Conservation (phyloP, 352 stramenopile genomes). For the Pythium pectinolyticum region DNA sequence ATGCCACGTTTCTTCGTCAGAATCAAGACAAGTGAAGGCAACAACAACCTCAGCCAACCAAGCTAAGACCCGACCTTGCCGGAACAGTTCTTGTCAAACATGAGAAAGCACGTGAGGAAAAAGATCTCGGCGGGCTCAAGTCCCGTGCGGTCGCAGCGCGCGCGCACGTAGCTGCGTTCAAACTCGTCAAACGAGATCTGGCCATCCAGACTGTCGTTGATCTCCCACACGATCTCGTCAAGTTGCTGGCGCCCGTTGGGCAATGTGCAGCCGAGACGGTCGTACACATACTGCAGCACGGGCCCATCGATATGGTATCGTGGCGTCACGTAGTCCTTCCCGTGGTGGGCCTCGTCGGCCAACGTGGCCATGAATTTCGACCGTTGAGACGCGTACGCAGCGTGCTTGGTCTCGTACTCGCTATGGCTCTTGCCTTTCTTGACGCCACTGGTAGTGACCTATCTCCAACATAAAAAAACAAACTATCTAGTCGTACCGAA, state of each 20-base stretch:
- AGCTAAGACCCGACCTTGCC: constrained; percentile 41
- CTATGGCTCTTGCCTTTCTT: constrained; percentile 25
- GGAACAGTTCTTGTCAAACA: constrained; percentile 74
- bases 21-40: neutral
- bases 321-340: constrained; percentile 50
- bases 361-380: constrained; percentile 48
- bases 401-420: constrained; percentile 44
- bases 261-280: constrained; percentile 49
- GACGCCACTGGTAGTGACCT: neutral
- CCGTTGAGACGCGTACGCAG: constrained; percentile 40
- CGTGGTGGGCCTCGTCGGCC: constrained; percentile 58
- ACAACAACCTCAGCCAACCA: neutral
- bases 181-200: constrained; percentile 76
- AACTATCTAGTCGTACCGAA: too few relatives aligned
- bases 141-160: constrained; percentile 57
- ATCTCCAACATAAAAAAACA: too few relatives aligned
- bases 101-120: constrained; percentile 83
- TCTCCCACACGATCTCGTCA: constrained; percentile 78
- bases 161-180: constrained; percentile 67
- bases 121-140: constrained; percentile 77
- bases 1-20: neutral
- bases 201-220: constrained; percentile 78
- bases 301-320: constrained; percentile 56
- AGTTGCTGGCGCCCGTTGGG: constrained; percentile 43
- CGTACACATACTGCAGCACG: constrained; percentile 50